These are phyloP conservation scores for Tylopilus sp. DNA, from an alignment of 768 basidiomycete genomes.

Conservation along the genomic window DNA sequence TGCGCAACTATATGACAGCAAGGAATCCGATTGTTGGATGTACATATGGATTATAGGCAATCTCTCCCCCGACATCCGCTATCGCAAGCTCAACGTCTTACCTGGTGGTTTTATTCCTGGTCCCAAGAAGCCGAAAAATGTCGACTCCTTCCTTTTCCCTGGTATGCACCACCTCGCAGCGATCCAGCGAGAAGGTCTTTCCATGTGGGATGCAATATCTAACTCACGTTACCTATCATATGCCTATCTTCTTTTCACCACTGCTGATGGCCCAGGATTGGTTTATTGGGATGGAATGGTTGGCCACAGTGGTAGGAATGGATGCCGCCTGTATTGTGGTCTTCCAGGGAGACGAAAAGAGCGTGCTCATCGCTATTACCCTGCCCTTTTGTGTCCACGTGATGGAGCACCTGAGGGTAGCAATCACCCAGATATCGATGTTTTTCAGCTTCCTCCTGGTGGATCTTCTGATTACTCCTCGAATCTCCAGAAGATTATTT, in stretches of 20 bases:
- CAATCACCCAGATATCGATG: constrained; percentile 30
- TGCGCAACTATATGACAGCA: background rate
- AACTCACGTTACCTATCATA: too few relatives aligned
- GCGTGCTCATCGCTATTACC: constrained; percentile 31
- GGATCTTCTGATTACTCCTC: constrained; percentile 2
- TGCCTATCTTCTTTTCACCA: too few relatives aligned
- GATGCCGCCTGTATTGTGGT: constrained; percentile 33
- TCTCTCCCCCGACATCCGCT: background rate
- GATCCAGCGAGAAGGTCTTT: too few relatives aligned
- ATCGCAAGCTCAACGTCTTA: background rate
- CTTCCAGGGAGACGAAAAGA: constrained; percentile 20
- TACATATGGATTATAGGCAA: background rate
- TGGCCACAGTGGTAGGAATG: too few relatives aligned
- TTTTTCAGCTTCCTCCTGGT: constrained; percentile 12
- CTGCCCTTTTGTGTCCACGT: constrained; percentile 27
- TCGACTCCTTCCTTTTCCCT: too few relatives aligned
- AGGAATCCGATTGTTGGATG: too few relatives aligned
- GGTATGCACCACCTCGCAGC: too few relatives aligned
- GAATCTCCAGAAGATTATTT: background rate
- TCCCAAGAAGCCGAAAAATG: too few relatives aligned
- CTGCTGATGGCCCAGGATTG: too few relatives aligned
- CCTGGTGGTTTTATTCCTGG: background rate
- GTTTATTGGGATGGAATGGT: too few relatives aligned
- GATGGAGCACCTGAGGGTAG: constrained; percentile 25
- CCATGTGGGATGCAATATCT: too few relatives aligned